Percentiles rank a stretch among this genome's conserved stretches.
phyloP scores from a whole-genome alignment of 495 filamentous ascomycete species.

The Diplogelasinospora grovesii region DNA sequence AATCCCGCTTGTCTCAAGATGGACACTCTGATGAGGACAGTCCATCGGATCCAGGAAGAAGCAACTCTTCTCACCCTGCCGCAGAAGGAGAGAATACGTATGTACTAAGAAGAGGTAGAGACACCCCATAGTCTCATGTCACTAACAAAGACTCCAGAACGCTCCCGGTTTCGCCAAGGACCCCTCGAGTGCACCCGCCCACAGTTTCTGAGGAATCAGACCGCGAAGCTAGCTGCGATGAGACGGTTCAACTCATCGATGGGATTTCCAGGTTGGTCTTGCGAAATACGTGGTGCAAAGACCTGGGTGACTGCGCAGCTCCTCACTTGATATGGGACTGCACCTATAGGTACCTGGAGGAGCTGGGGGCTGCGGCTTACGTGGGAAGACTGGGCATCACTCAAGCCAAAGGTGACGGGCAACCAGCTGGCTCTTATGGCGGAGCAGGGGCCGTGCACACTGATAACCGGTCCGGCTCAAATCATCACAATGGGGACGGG shows the following conservation, averaged over 20 bases:
- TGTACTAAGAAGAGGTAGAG: too few species aligned
- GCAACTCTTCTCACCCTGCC: too few species aligned
- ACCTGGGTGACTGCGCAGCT: slow-evolving; percentile 24
- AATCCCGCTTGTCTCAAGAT: slow-evolving; percentile 20
- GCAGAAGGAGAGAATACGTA: too few species aligned
- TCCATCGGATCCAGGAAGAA: slow-evolving; percentile 1
- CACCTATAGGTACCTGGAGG: slow-evolving; percentile 21
- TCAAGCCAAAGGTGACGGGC: slow-evolving; percentile 8
- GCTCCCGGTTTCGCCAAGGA: too few species aligned
- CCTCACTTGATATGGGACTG: slow-evolving; percentile 24
- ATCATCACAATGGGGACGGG: slow-evolving; percentile 4
- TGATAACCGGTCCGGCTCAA: too few species aligned
- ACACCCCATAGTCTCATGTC: too few species aligned
- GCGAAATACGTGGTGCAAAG: slow-evolving; percentile 21
- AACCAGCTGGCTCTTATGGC: too few species aligned
- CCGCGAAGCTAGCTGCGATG: too few species aligned
- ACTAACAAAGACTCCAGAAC: too few species aligned
- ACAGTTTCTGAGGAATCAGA: too few species aligned
- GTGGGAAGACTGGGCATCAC: slow-evolving; percentile 12
- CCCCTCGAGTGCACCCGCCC: too few species aligned
- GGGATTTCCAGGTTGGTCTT: slow-evolving; percentile 25
- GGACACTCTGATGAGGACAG: slow-evolving; percentile 1
- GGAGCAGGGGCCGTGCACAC: too few species aligned
- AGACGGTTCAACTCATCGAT: slow-evolving; percentile 17
- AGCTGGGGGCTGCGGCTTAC: slow-evolving; percentile 17